These are phyloP conservation scores for Alternaria sp. DNA, from an alignment of 2,329 filamentous ascomycete genomes.

Conservation along the genomic window DNA sequence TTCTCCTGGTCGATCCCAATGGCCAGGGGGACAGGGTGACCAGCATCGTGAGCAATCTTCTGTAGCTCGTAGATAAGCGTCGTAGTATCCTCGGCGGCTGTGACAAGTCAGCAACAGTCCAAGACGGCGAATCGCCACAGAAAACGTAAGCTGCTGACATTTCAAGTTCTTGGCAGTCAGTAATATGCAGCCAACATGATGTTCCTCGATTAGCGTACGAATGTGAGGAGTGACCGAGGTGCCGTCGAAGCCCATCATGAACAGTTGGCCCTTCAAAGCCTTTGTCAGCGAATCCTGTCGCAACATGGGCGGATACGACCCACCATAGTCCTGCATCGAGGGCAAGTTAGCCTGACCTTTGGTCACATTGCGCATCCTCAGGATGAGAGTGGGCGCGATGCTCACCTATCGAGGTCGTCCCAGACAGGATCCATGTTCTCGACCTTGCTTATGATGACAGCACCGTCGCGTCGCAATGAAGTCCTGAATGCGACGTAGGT, in stretches of 20 bases:
- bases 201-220: slow-evolving; percentile 78
- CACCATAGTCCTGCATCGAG: slow-evolving; percentile 57
- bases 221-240: slow-evolving; percentile 85
- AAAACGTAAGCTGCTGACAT: slow-evolving; percentile 62
- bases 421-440: slow-evolving; percentile 63
- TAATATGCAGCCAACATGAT: slow-evolving; percentile 88
- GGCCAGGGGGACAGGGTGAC: slow-evolving; percentile 85
- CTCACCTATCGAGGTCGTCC: slow-evolving; percentile 79
- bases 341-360: slow-evolving; percentile 46
- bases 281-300: slow-evolving; percentile 39
- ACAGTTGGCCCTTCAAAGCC: slow-evolving; percentile 73
- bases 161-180: slow-evolving; percentile 86
- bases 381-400: slow-evolving; percentile 35
- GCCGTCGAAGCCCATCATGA: slow-evolving; percentile 88
- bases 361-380: slow-evolving; percentile 39
- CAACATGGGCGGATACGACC: slow-evolving; percentile 31
- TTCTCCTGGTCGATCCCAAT: slow-evolving; percentile 98
- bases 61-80: slow-evolving; percentile 89
- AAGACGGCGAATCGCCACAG: slow-evolving; percentile 16
- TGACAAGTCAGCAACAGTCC: slow-evolving; percentile 35
- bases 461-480: slow-evolving; percentile 46
- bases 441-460: slow-evolving; percentile 62
- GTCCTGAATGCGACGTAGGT: slow-evolving; percentile 33
- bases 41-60: slow-evolving; percentile 87
- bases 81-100: slow-evolving; percentile 91